Conservation (phyloP, 2,329 filamentous ascomycete species). For the Sporothrix schenckii region DNA sequence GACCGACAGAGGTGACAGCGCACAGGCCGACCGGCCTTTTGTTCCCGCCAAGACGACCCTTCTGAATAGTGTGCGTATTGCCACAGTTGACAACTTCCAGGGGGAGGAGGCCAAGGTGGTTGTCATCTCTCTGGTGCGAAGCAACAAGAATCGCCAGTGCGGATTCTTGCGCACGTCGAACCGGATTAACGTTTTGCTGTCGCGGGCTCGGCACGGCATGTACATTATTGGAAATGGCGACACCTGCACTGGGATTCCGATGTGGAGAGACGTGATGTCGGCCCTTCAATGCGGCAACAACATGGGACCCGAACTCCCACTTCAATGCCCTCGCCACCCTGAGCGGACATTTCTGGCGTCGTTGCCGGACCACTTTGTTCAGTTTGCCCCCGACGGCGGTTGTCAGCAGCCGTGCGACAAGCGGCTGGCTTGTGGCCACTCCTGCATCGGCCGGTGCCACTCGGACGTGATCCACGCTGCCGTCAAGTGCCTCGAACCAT, state of each 20-base stretch:
- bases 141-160: conserved; percentile 60
- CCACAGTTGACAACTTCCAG: conserved; percentile 76
- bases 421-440: conserved; percentile 54
- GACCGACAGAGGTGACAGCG: conserved; percentile 21
- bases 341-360: conserved; percentile 55
- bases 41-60: conserved; percentile 48
- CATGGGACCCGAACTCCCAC: conserved; percentile 55
- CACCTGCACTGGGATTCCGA: conserved; percentile 59
- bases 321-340: conserved; percentile 65
- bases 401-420: conserved; percentile 56
- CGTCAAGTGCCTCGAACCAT: conserved; percentile 51
- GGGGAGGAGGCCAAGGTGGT: conserved; percentile 75
- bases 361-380: conserved; percentile 59
- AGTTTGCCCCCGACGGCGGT: conserved; percentile 64
- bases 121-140: conserved; percentile 70
- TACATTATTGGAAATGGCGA: conserved; percentile 69
- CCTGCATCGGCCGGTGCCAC: conserved; percentile 53
- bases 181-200: conserved; percentile 69
- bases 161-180: conserved; percentile 70
- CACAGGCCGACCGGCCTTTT: neutral
- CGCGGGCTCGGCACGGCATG: conserved; percentile 69
- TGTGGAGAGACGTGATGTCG: conserved; percentile 64
- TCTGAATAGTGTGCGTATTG: conserved; percentile 55
- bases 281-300: conserved; percentile 53
- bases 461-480: conserved; percentile 52